These are phyloP conservation scores for Leccinum uliginosum DNA, from an alignment of 768 basidiomycete species.

Conservation along the genomic window DNA sequence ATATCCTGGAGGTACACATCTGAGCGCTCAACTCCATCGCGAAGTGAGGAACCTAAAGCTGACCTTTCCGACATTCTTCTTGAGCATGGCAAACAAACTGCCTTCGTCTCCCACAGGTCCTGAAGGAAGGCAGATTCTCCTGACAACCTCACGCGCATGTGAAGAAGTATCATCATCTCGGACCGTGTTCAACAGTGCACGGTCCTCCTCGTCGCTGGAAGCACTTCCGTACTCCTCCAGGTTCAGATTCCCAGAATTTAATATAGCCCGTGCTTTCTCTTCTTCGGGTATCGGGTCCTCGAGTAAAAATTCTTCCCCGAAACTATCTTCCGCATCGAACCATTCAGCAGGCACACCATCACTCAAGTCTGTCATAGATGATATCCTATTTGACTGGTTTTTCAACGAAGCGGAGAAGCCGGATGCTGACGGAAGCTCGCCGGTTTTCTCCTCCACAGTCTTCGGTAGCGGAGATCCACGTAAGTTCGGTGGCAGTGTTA, in stretches of 20 bases:
- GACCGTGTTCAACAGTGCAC: neutral
- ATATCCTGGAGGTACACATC: slow-evolving; percentile 52
- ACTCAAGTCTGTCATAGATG: slow-evolving; percentile 45
- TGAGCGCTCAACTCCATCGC: neutral
- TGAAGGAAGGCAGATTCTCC: slow-evolving; percentile 58
- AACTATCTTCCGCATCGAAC: slow-evolving; percentile 66
- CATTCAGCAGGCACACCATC: slow-evolving; percentile 56
- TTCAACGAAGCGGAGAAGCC: slow-evolving; percentile 27
- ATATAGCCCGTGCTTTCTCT: slow-evolving; percentile 35
- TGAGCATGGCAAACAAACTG: slow-evolving; percentile 75
- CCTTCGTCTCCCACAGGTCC: slow-evolving; percentile 69
- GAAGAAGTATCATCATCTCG: slow-evolving; percentile 6
- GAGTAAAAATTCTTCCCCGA: slow-evolving; percentile 57
- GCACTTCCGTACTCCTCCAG: slow-evolving; percentile 34
- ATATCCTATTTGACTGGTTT: slow-evolving; percentile 40
- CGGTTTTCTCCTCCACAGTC: slow-evolving; percentile 47
- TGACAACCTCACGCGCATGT: slow-evolving; percentile 31
- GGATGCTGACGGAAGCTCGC: slow-evolving; percentile 21
- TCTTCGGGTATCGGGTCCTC: slow-evolving; percentile 41
- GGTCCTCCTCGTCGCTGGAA: slow-evolving; percentile 49
- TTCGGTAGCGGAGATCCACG: slow-evolving; percentile 37
- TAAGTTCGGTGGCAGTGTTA: slow-evolving; percentile 14
- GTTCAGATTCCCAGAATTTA: slow-evolving; percentile 40
- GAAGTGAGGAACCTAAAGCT: slow-evolving; percentile 4
- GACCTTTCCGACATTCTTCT: slow-evolving; percentile 89